Evolutionary conservation across 352 stramenopile species (phyloP).

Genomic region (Lagenidium giganteum): DNA sequence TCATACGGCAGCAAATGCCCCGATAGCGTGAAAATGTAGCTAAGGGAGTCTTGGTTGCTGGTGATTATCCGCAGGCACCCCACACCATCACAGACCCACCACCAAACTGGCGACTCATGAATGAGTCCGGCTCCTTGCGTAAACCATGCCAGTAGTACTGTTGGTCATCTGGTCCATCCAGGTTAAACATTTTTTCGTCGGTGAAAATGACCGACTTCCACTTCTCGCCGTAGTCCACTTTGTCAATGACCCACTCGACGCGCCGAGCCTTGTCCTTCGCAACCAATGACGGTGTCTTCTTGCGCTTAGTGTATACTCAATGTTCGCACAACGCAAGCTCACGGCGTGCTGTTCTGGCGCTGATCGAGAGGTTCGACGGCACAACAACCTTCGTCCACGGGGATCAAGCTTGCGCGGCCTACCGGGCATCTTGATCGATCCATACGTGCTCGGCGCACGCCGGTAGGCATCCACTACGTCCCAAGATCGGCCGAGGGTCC

Average conservation of each 20-base stretch:
- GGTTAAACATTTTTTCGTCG: conserved; percentile 36
- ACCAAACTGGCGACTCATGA: background rate
- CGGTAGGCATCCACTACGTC: too few relatives aligned
- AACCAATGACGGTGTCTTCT: too few relatives aligned
- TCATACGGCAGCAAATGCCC: conserved; percentile 7
- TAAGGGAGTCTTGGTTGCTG: background rate
- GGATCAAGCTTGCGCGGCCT: too few relatives aligned
- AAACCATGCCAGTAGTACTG: conserved; percentile 25
- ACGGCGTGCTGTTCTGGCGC: too few relatives aligned
- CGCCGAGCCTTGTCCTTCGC: too few relatives aligned
- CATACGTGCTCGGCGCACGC: too few relatives aligned
- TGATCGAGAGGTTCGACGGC: too few relatives aligned
- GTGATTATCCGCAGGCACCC: conserved; percentile 2
- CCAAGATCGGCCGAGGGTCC: too few relatives aligned
- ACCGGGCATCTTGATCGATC: too few relatives aligned
- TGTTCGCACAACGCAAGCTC: too few relatives aligned
- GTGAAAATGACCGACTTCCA: conserved; percentile 31
- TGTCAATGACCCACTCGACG: conserved; percentile 1
- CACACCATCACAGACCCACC: conserved; percentile 13
- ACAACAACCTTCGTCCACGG: too few relatives aligned
- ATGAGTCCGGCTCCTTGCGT: background rate
- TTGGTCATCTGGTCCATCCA: conserved; percentile 29
- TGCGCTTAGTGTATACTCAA: conserved; percentile 14
- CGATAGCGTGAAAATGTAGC: conserved; percentile 10
- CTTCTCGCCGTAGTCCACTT: conserved; percentile 2